Evolutionary conservation across 176 grass and related monocot species (phyloP).

Genomic region (Paspalum notatum): DNA sequence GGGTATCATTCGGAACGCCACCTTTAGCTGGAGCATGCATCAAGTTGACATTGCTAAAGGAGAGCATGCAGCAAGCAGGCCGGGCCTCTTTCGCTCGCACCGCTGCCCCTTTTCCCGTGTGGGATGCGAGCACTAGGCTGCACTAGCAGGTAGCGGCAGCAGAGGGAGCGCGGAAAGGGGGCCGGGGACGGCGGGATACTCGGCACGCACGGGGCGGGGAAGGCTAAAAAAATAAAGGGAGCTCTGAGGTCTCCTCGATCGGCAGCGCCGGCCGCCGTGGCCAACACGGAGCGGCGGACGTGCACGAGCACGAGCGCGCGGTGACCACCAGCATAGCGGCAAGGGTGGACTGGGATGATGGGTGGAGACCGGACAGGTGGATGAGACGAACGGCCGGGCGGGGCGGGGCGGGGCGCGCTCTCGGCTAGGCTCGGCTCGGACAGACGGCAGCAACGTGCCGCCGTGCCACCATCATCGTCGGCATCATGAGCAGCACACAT

Average conservation of each 20-base stretch:
- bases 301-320: no score
- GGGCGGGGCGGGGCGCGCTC: no score
- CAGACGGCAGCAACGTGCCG: no score
- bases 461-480: not conserved
- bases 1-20: not conserved
- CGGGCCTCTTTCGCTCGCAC: not conserved
- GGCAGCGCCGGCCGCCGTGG: no score
- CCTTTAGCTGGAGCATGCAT: not conserved
- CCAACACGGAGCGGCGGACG: no score
- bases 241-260: no score
- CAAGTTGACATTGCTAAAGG: constrained; percentile 24
- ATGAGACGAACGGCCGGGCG: not conserved
- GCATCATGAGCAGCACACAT: constrained; percentile 23
- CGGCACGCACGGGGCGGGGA: not conserved
- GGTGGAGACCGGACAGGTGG: no score
- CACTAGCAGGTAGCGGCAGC: no score
- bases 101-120: constrained; percentile 27
- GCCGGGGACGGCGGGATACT: not conserved
- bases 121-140: constrained; percentile 29
- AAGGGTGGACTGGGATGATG: no score
- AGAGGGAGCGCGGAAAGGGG: not conserved
- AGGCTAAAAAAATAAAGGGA: not conserved
- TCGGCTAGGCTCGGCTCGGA: no score
- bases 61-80: not conserved
- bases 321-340: no score